Evolutionary conservation across 768 basidiomycete genomes (phyloP).

Genomic region (Cystobasidium onofrii): DNA sequence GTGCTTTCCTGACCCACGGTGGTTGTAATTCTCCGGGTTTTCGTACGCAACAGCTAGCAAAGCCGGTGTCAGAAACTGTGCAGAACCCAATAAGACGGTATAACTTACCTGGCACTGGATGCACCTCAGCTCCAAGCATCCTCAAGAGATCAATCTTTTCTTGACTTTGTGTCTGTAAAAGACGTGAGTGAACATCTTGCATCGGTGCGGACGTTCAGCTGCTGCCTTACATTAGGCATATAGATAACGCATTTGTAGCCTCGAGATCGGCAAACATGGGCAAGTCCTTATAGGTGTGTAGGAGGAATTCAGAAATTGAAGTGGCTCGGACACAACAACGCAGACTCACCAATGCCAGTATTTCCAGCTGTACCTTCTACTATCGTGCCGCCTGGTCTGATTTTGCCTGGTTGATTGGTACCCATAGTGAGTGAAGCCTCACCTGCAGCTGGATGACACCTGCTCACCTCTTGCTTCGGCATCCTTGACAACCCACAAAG

Average conservation of each 20-base stretch:
- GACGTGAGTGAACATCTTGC: neutral
- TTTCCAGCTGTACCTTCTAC: constrained; percentile 98
- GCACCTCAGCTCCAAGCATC: constrained; percentile 95
- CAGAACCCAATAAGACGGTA: neutral
- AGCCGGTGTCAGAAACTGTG: neutral
- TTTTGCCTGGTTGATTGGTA: constrained; percentile 50
- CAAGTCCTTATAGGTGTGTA: no score
- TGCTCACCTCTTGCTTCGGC: constrained; percentile 77
- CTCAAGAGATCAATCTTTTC: constrained; percentile 96
- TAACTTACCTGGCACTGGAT: constrained; percentile 69
- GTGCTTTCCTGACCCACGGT: constrained; percentile 48
- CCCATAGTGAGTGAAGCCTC: no score
- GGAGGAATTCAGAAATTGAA: no score
- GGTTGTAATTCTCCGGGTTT: constrained; percentile 92
- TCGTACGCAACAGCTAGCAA: constrained; percentile 73
- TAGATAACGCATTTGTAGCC: constrained; percentile 98
- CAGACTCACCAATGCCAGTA: constrained; percentile 68
- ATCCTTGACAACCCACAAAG: constrained; percentile 73
- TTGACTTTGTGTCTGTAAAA: constrained; percentile 59
- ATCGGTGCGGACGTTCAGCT: constrained; percentile 25
- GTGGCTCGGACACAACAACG: no score
- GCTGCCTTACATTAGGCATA: constrained; percentile 92
- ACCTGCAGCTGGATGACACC: neutral
- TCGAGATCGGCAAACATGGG: constrained; percentile 81
- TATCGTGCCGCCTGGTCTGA: constrained; percentile 88